Percentiles rank a stretch among this genome's conserved stretches.
Evolutionary conservation across 257 asterid genomes (phyloP).

Genomic region (Hygrophila difformis): DNA sequence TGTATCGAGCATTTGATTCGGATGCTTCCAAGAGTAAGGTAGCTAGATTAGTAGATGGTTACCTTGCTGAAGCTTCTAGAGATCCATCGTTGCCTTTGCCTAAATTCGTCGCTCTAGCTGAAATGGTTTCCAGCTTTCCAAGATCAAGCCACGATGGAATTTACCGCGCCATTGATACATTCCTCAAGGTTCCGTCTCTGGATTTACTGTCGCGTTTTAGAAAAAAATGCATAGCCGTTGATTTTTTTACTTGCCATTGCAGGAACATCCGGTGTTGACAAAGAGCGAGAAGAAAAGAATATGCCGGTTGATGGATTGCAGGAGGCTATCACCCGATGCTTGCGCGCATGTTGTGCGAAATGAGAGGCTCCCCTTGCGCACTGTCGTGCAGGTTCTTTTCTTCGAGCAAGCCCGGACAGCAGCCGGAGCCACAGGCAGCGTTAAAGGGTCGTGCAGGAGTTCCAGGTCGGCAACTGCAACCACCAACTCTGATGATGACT

Average conservation of each 20-base stretch:
- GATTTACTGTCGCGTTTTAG: no score
- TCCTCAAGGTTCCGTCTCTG: conserved; percentile 31
- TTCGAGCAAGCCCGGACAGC: conserved; percentile 40
- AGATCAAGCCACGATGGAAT: conserved; percentile 50
- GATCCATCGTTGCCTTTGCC: conserved; percentile 48
- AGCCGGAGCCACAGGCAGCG: conserved; percentile 38
- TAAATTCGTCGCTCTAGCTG: conserved; percentile 55
- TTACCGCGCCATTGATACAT: conserved; percentile 37
- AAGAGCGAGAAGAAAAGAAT: conserved; percentile 31
- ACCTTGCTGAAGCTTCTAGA: conserved; percentile 69
- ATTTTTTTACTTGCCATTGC: background rate
- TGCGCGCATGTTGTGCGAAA: conserved; percentile 37
- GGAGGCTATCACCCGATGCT: conserved; percentile 31
- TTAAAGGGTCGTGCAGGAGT: conserved; percentile 64
- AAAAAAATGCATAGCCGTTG: no score
- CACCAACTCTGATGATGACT: conserved; percentile 76
- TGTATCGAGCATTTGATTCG: conserved; percentile 26
- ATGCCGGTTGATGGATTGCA: conserved; percentile 33
- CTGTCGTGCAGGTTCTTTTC: conserved; percentile 36
- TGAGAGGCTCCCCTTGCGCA: conserved; percentile 40
- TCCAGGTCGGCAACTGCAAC: conserved; percentile 70
- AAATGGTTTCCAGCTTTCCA: conserved; percentile 51
- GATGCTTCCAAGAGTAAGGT: conserved; percentile 65
- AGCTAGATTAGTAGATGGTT: conserved; percentile 65
- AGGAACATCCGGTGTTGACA: conserved; percentile 54